Base-by-base conservation (phyloP, 83 land plant species). In the Larix sibirica region DNA sequence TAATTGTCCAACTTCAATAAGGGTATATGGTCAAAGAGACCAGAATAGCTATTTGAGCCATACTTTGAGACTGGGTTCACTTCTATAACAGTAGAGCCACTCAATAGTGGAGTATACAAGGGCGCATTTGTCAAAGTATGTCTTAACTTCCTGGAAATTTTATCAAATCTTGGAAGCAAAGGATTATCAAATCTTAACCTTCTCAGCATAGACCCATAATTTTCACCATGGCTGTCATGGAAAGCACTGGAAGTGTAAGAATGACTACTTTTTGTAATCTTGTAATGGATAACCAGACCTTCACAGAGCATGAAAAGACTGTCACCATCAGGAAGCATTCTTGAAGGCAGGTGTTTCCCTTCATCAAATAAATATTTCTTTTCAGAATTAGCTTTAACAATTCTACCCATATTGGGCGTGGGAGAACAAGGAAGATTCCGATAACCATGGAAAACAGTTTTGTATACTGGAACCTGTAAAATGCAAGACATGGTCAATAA, bases 251-350 rank as follows among this genome's bases (percentile, higher is more conserved):
- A 56, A 58, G 80, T 21, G n/a, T 47, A 59, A 61, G 85, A 42
- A 75, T 20, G 47, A 33, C 33, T 63, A 21, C 84, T 88, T 23
- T 61, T 88, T 26, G 71, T 26, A 0, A 69, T 20, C 74, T 84
- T 84, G 87, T 85, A 82, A 73, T 86, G 88, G 3, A 88, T 23
- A 36, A 68, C 24, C n/a, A 85, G 23, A n/a, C 82, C 88, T 6
- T 85, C 74, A 36, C 84, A 79, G 14, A 77, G 61, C 78, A 85
- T 85, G 71, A 87, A 87, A 17, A 81, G 20, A 75, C 89, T 85
- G 16, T 85, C 85, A 23, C 12, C 64, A 66, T 87, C 89, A 14
- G 88, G 84, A 26, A 87, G 67, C 61, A 67, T 66, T 65, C 73
- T 70, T 23, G 88, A 81, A 14, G 88, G 84, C 66, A 85, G 36